Evolutionary conservation across 1,284 basidiomycete genomes (phyloP).

Genomic region (Apiotrichum veenhuisii): DNA sequence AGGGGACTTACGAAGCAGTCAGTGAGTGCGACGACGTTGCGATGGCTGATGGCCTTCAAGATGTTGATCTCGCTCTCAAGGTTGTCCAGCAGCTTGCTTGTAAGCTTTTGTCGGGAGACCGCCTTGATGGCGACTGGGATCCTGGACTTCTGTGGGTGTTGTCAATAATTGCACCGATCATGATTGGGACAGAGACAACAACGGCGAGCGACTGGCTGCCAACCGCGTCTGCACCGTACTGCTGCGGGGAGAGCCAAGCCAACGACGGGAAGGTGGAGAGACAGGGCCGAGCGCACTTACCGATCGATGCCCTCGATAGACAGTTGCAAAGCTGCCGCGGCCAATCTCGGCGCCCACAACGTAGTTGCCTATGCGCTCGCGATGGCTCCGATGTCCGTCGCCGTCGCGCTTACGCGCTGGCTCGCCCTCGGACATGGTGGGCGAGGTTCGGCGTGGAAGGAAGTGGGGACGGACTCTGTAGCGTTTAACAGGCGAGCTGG

Average conservation of each 20-base stretch:
- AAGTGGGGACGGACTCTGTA: background rate
- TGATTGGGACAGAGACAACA: too few relatives aligned
- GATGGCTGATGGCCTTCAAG: conserved; percentile 86
- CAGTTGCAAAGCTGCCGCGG: conserved; percentile 87
- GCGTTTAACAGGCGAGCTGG: background rate
- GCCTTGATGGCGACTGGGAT: conserved; percentile 90
- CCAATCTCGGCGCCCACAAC: conserved; percentile 56
- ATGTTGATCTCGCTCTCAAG: conserved; percentile 97
- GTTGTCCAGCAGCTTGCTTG: conserved; percentile 90
- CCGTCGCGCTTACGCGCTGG: conserved; percentile 18
- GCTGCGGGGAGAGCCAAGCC: background rate
- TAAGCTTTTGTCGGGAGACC: conserved; percentile 82
- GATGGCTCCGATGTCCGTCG: conserved; percentile 16
- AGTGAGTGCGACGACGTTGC: conserved; percentile 87
- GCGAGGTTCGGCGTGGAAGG: background rate
- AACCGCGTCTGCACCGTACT: background rate
- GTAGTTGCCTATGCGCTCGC: conserved; percentile 53
- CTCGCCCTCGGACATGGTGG: conserved; percentile 16
- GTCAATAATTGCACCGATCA: background rate
- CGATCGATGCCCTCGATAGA: conserved; percentile 87
- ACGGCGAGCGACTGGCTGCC: too few relatives aligned
- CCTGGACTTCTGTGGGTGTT: conserved; percentile 60
- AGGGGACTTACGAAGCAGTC: conserved; percentile 68
- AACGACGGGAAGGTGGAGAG: too few relatives aligned
- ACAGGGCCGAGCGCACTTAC: conserved; percentile 56